Evolutionary conservation across 495 filamentous ascomycete species (phyloP), one percentile per base, ranked within the genome.

Genomic region (Penicillium antarcticum): DNA sequence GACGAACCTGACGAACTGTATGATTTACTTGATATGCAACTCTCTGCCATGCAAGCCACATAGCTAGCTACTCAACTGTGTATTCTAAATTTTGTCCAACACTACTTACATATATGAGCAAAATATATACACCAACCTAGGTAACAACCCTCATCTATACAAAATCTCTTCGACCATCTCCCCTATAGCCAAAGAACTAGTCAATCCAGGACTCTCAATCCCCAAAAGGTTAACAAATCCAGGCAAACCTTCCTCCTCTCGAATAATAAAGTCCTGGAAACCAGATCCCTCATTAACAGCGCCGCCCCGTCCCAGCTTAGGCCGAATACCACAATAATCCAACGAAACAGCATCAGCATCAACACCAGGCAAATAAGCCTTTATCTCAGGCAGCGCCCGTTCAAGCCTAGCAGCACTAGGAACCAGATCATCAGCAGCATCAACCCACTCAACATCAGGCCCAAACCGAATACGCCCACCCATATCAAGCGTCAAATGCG

Each of bases 181-280:
- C 11, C 75, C 92, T 71, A 98, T 96, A 10, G 91, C 91, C 73
- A 98, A 75, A 48, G 76, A 84, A 65, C 88, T 92, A 24, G 94
- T 98, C 67, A 98, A 73, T 41, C 94, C 95, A 0, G 94, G 94
- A 72, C 89, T 95, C 72, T 98, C 94, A 66, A 98, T 96, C 6
- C 89, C 91, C 60, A 97, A 62, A 56, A 97, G 65, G 71, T 97
- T 97, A 17, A 97, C 80, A 79, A 91, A 96, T n/a, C 91, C 91
- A 14, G 80, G 69, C 60, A 79, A 89, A 0, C 88, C 94, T 16
- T 92, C 81, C 69, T 97, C 94, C 62, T 81, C 81, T 55, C 78
- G 70, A 40, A 98, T 90, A 9, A 87, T 72, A 68, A 98, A 97
- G 70, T 98, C 94, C 58, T 86, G 74, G 56, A 96, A 94, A 0